Percentiles rank a stretch among this genome's conserved stretches.
These are phyloP conservation scores for Kalmusia sp. DNA, from an alignment of 2,329 filamentous ascomycete species.

Conservation along the genomic window DNA sequence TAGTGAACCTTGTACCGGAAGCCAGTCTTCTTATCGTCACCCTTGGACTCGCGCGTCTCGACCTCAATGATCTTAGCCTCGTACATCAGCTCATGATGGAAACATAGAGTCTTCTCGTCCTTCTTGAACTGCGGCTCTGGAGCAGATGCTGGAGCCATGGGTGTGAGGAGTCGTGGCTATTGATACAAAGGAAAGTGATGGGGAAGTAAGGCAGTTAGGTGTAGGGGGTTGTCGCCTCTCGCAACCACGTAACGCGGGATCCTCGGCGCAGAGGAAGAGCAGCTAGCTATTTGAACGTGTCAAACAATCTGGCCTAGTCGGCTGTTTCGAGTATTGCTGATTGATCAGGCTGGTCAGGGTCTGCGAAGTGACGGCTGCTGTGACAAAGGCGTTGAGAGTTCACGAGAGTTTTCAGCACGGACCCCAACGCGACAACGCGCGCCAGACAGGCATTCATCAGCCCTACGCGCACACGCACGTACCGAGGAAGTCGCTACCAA, in stretches of 20 bases:
- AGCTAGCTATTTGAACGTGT: conserved; percentile 9
- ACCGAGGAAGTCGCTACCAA: background rate
- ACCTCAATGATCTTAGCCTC: conserved; percentile 94
- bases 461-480: background rate
- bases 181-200: conserved; percentile 19
- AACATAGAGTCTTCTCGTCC: conserved; percentile 94
- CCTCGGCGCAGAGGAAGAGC: conserved; percentile 12
- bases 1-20: conserved; percentile 95
- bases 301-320: background rate
- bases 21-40: conserved; percentile 72
- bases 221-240: conserved; percentile 17
- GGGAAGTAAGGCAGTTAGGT: conserved; percentile 12
- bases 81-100: conserved; percentile 96
- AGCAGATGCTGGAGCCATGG: conserved; percentile 61
- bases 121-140: conserved; percentile 65
- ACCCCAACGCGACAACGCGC: conserved; percentile 16
- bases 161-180: conserved; percentile 16
- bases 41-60: conserved; percentile 65
- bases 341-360: conserved; percentile 9
- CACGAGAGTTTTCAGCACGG: conserved; percentile 17
- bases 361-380: conserved; percentile 6
- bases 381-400: conserved; percentile 5
- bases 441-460: conserved; percentile 8
- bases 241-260: conserved; percentile 25
- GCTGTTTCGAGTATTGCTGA: conserved; percentile 8